phyloP scores from a whole-genome alignment of 306 rosid genomes.

The Acmispon strigosus region DNA sequence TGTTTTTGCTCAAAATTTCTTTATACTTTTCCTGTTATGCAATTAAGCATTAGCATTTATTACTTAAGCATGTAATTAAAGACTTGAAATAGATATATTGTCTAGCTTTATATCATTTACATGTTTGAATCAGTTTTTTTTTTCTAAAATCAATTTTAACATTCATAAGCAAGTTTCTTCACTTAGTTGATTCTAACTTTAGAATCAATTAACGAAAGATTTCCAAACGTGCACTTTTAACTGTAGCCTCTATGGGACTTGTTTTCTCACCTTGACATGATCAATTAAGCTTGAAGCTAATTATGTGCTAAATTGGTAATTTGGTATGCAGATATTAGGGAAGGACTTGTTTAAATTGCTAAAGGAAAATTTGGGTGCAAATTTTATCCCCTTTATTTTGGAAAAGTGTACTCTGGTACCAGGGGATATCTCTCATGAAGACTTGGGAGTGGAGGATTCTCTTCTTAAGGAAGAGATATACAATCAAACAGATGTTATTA shows the following conservation, averaged over 20 bases:
- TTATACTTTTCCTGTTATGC: too few species aligned
- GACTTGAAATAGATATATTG: not conserved
- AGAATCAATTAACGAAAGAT: too few species aligned
- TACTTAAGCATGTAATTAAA: not conserved
- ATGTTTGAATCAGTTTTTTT: too few species aligned
- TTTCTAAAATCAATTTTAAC: too few species aligned
- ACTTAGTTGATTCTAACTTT: too few species aligned
- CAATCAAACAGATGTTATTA: conserved; percentile 46
- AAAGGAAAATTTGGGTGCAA: conserved; percentile 55
- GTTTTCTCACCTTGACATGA: not conserved
- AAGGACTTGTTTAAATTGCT: conserved; percentile 64
- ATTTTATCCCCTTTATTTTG: conserved; percentile 31
- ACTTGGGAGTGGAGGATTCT: conserved; percentile 60
- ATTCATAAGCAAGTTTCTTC: too few species aligned
- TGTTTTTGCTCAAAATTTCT: too few species aligned
- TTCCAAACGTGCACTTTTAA: too few species aligned
- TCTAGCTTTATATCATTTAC: not conserved
- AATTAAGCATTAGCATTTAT: too few species aligned
- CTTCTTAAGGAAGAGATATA: conserved; percentile 46
- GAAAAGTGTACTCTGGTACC: conserved; percentile 50
- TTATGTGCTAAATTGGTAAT: not conserved
- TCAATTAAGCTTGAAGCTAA: conserved; percentile 1
- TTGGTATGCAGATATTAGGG: conserved; percentile 40
- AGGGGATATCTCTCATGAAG: conserved; percentile 56
- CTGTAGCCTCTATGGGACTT: not conserved